Evolutionary conservation across 306 rosid species (phyloP), one percentile per base, ranked within the genome.

Genomic region (Cucurbita ficifolia): DNA sequence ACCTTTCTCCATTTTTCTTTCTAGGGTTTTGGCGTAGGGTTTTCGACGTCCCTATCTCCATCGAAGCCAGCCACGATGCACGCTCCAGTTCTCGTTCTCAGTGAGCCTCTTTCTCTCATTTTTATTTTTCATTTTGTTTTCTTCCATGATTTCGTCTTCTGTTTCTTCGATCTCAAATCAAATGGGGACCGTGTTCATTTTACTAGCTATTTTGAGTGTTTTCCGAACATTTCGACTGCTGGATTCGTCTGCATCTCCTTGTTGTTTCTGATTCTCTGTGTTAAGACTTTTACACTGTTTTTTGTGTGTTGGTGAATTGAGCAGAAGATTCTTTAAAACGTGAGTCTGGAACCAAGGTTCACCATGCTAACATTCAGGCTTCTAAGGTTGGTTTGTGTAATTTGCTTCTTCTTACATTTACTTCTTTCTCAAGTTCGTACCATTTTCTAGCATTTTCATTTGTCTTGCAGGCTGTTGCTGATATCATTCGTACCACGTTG

Each of bases 281-380:
- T 60, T 48, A 52, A 52, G 13, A 54, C 38, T 11, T 10, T 12
- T 59, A 1, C 45, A n/a, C 56, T 46, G 18, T 9, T 63, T 9
- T 63, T 54, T 76, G 24, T 62, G 21, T 51, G 64, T 14, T 76
- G 40, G 16, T 43, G 18, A 56, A 64, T 35, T 74, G 88, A 58
- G 68, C 91, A 92, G 98, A 88, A 83, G 98, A 92, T 84, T 88
- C 96, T 24, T 70, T 90, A 79, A 90, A 92, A 82, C 91, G 98
- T 7, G 98, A 92, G 88, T 87, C 96, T 60, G 98, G 98, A 84
- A 75, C 79, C 42, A 92, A 92, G 79, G 98, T 92, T 68, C 96
- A 90, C 42, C 95, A 86, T 87, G 98, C 87, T 74, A 86, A 90
- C 77, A 92, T 92, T 63, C 98, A 92, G 83, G 98, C 98, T 3